Conservation (phyloP, 306 rosid species). For the Malus orientalis region DNA sequence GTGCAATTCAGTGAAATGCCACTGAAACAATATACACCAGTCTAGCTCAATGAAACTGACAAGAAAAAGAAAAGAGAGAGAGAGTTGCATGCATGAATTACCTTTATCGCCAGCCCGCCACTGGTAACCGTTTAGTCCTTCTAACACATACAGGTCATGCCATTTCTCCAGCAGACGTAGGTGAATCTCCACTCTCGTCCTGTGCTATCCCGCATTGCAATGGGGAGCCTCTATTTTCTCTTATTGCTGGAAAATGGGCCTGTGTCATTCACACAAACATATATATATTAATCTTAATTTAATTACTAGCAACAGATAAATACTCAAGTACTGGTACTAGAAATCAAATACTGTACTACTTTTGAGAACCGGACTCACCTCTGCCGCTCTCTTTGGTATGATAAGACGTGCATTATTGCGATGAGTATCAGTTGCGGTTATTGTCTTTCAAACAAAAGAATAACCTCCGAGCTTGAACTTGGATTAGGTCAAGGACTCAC, state of each 20-base stretch:
- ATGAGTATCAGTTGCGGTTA: constrained; percentile 12
- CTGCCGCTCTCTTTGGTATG: constrained; percentile 16
- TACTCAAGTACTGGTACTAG: not conserved
- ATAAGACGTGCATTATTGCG: constrained; percentile 18
- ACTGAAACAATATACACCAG: constrained; percentile 15
- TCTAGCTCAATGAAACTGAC: no score
- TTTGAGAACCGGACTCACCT: constrained; percentile 21
- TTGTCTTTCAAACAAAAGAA: constrained; percentile 16
- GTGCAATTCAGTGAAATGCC: not conserved
- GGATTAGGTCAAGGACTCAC: constrained; percentile 6
- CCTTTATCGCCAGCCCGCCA: constrained; percentile 20
- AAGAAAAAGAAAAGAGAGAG: not conserved
- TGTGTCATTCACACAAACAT: not conserved
- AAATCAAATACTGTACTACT: not conserved
- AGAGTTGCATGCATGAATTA: not conserved
- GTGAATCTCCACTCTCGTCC: not conserved
- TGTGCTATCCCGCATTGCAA: not conserved
- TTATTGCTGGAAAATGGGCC: constrained; percentile 9
- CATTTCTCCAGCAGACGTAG: constrained; percentile 11
- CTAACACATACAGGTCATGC: no score
- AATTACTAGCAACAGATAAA: not conserved
- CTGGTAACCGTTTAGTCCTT: no score
- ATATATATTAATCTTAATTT: no score
- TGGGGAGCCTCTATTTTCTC: not conserved
- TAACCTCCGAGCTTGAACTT: not conserved